A percentile compares a stretch with the other conserved stretches of the same genome.
Conservation (phyloP, 2,329 filamentous ascomycete species). For the Botrytis medusae region DNA sequence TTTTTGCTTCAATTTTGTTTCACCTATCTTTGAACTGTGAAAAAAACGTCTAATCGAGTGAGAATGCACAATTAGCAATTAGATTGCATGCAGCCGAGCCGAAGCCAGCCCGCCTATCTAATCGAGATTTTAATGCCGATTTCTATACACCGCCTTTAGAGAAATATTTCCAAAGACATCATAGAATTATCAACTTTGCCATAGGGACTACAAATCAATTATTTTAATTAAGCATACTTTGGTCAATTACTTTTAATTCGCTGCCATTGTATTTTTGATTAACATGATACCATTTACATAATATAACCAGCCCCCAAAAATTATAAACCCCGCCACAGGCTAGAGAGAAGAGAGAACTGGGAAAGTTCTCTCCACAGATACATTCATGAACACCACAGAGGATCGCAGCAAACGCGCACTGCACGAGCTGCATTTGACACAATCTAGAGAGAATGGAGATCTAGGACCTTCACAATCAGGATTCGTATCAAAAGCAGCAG, state of each 20-base stretch:
- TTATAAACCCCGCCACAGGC: neutral
- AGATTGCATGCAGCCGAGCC: neutral
- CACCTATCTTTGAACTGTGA: neutral
- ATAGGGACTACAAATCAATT: neutral
- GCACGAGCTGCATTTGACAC: conserved; percentile 26
- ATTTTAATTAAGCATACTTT: conserved; percentile 5
- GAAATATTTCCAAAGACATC: conserved; percentile 18
- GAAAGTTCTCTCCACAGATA: conserved; percentile 14
- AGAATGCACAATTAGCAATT: neutral
- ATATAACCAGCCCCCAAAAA: neutral
- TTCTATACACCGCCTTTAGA: conserved; percentile 9
- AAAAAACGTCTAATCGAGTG: neutral
- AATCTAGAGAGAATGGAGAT: conserved; percentile 62
- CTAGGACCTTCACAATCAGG: conserved; percentile 46
- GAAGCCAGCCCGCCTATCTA: neutral
- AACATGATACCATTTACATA: conserved; percentile 14
- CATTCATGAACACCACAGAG: conserved; percentile 37
- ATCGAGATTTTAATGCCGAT: conserved; percentile 3
- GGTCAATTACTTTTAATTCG: conserved; percentile 1
- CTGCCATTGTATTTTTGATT: neutral
- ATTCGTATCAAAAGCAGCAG: conserved; percentile 43
- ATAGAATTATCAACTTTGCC: neutral
- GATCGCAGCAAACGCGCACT: conserved; percentile 25
- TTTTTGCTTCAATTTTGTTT: conserved; percentile 5
- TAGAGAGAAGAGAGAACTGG: conserved; percentile 14